These are phyloP conservation scores for Talaromyces sp. DNA, from an alignment of 2,329 filamentous ascomycete species.

Conservation along the genomic window DNA sequence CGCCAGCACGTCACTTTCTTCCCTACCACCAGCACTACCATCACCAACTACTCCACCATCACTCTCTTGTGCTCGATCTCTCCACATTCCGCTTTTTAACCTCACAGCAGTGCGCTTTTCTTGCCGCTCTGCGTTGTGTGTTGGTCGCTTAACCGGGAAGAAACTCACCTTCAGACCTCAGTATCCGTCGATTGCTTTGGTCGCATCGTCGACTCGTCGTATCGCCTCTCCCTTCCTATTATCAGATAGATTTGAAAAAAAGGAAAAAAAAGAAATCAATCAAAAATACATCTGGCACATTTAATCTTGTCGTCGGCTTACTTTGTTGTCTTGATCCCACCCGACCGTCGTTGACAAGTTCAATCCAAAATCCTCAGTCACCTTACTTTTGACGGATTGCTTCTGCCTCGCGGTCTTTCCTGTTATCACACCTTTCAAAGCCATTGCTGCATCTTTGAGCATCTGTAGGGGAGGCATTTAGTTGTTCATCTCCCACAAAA, in stretches of 20 bases:
- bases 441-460: conserved; percentile 22
- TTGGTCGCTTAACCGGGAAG: conserved; percentile 4
- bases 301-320: background rate
- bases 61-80: conserved; percentile 20
- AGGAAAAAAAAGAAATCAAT: conserved; percentile 15
- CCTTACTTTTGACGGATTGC: conserved; percentile 5
- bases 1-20: conserved; percentile 31
- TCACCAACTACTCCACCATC: conserved; percentile 20
- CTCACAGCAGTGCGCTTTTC: background rate
- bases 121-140: background rate
- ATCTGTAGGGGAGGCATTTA: conserved; percentile 82
- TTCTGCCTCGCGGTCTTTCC: conserved; percentile 13
- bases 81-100: conserved; percentile 13
- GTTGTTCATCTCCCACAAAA: conserved; percentile 89
- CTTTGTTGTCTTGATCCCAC: background rate
- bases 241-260: conserved; percentile 28
- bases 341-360: background rate
- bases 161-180: background rate
- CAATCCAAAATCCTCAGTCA: background rate
- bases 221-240: conserved; percentile 17
- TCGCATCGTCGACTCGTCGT: conserved; percentile 10
- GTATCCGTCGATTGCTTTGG: background rate
- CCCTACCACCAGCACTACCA: conserved; percentile 22
- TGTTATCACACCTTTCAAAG: conserved; percentile 7
- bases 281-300: background rate